Conservation (phyloP, 2,329 filamentous ascomycete genomes). For the Pestalotiopsis sp. region DNA sequence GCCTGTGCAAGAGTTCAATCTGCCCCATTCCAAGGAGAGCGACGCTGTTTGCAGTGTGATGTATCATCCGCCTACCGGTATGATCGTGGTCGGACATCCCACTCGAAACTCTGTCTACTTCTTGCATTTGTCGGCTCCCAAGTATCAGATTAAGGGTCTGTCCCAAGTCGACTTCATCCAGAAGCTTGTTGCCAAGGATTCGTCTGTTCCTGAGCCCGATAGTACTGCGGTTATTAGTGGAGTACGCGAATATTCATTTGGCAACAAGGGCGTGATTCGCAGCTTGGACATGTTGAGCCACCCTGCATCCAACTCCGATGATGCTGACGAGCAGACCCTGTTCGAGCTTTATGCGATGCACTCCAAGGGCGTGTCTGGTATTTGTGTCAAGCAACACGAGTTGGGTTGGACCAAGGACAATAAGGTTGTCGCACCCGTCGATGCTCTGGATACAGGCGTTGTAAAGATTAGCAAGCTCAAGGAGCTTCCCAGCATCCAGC, state of each 20-base stretch:
- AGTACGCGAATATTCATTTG: slow-evolving; percentile 91
- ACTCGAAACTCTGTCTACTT: slow-evolving; percentile 98
- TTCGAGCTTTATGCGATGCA: slow-evolving; percentile 98
- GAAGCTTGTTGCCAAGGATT: slow-evolving; percentile 71
- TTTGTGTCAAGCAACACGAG: slow-evolving; percentile 84
- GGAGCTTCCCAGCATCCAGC: slow-evolving; percentile 45
- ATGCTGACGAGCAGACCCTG: slow-evolving; percentile 69
- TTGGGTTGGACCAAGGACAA: slow-evolving; percentile 90
- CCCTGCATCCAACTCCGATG: slow-evolving; percentile 59
- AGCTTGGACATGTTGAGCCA: slow-evolving; percentile 85
- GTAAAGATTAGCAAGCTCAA: slow-evolving; percentile 75
- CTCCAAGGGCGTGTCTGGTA: slow-evolving; percentile 90
- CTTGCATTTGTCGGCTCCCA: slow-evolving; percentile 89
- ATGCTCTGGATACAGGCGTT: slow-evolving; percentile 72
- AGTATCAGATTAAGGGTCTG: slow-evolving; percentile 80
- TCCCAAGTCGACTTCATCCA: slow-evolving; percentile 87
- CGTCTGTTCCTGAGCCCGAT: slow-evolving; percentile 78
- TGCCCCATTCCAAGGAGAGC: slow-evolving; percentile 93
- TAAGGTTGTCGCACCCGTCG: slow-evolving; percentile 77
- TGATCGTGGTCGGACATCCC: slow-evolving; percentile 92
- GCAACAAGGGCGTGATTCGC: slow-evolving; percentile 80
- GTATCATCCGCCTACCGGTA: slow-evolving; percentile 89
- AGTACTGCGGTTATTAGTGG: slow-evolving; percentile 97
- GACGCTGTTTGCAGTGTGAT: slow-evolving; percentile 97
- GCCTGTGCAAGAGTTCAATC: slow-evolving; percentile 93